A percentile compares a stretch with the other conserved stretches of the same genome.
phyloP scores from a whole-genome alignment of 2,329 filamentous ascomycete genomes.

The Sporothrix variecibatus region DNA sequence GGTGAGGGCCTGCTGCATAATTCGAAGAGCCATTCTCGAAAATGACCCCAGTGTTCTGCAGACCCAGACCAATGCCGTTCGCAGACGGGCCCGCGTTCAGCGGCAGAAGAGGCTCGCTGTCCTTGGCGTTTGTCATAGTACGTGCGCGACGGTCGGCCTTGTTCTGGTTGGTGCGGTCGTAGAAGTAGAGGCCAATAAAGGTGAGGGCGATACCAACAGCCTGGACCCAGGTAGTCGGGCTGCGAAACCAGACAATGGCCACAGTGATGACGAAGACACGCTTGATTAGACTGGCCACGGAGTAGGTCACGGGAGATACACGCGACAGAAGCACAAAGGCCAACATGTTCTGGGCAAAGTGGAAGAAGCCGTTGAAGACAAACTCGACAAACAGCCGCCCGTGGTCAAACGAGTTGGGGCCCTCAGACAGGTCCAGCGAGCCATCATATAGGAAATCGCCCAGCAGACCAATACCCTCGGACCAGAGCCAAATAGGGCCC shows the following conservation, averaged over 20 bases:
- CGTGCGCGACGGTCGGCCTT: slow-evolving; percentile 83
- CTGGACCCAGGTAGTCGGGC: slow-evolving; percentile 79
- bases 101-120: slow-evolving; percentile 63
- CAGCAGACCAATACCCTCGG: slow-evolving; percentile 77
- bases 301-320: slow-evolving; percentile 95
- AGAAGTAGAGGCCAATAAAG: slow-evolving; percentile 89
- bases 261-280: slow-evolving; percentile 95
- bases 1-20: slow-evolving; percentile 39
- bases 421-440: slow-evolving; percentile 62
- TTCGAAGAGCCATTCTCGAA: slow-evolving; percentile 42
- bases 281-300: slow-evolving; percentile 93
- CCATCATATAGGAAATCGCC: slow-evolving; percentile 79
- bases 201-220: slow-evolving; percentile 84
- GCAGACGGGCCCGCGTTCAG: slow-evolving; percentile 45
- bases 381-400: slow-evolving; percentile 80
- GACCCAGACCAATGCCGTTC: slow-evolving; percentile 20
- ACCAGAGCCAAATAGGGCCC: slow-evolving; percentile 88
- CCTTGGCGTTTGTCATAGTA: slow-evolving; percentile 55
- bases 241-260: slow-evolving; percentile 95
- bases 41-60: slow-evolving; percentile 41
- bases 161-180: slow-evolving; percentile 88
- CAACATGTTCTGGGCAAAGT: slow-evolving; percentile 94
- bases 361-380: slow-evolving; percentile 93
- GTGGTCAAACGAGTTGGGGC: slow-evolving; percentile 71
- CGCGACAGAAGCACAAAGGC: slow-evolving; percentile 91